Base-by-base conservation (phyloP, 208 protist genomes). In the Willaertia magna region DNA sequence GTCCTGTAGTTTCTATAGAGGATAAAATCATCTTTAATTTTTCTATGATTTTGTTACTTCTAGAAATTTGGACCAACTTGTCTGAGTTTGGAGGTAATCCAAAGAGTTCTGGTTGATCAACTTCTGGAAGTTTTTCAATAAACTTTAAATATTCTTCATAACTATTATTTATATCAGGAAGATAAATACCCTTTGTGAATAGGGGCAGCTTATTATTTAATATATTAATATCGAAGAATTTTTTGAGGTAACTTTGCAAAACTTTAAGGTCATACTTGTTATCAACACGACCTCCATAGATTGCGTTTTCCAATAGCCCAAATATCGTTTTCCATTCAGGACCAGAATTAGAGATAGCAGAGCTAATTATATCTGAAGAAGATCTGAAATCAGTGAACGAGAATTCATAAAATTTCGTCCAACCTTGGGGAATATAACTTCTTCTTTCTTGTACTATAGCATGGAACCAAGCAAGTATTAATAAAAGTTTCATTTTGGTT, bases 341-440 rank as follows among this genome's bases (percentile, higher is more conserved):
- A 46, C 76, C 59, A 6, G 86, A 88, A 26, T 90, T 90, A 52
- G 84, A 14, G 79, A 44, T 89, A n/a, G 40, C 43, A 2, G 92
- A 89, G 20, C 94, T 84, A 52, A 98, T 94, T 86, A 98, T 94
- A 88, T 98, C 93, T 6, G 92, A 87, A 3, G 93, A 91, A 26
- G 94, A 93, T 85, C 96, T 94, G 1, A 99, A 90, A 90, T 99
- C 97, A 1, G 96, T 90, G 14, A 91, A 88, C 0, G 95, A 96
- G 78, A 99, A 96, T 90, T 99, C 97, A 91, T 98, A 99, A 85
- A 94, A 94, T 88, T 98, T 97, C 47, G 94, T 94, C 96, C 97
- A 99, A 12, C 97, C 97, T 83, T 99, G 97, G 42, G 97, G 97
- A 26, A 98, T 93, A 91, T 97, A 99, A 1, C 94, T 97, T 84